Percentiles rank a stretch among this genome's conserved stretches.
These are phyloP conservation scores for Raffaelea arxii DNA, from an alignment of 2,329 filamentous ascomycete species.

Conservation along the genomic window DNA sequence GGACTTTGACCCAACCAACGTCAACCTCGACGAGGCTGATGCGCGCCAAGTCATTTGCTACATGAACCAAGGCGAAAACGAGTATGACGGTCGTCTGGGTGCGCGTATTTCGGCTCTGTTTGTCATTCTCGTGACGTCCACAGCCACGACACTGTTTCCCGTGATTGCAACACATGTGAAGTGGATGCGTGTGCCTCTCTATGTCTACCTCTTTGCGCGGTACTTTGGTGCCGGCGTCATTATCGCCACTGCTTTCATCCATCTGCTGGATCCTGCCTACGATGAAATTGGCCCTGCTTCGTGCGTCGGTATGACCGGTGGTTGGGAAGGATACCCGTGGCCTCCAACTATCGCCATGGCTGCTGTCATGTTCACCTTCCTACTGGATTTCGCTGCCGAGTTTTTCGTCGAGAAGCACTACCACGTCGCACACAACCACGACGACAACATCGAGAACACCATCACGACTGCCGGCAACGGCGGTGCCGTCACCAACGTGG, in stretches of 20 bases:
- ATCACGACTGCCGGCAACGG: slow-evolving; percentile 19
- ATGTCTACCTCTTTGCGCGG: slow-evolving; percentile 70
- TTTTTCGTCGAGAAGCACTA: slow-evolving; percentile 55
- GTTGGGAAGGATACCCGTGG: slow-evolving; percentile 65
- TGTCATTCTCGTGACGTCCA: slow-evolving; percentile 58
- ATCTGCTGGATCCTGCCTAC: slow-evolving; percentile 72
- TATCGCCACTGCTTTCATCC: slow-evolving; percentile 86
- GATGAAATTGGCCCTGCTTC: slow-evolving; percentile 48
- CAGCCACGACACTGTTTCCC: slow-evolving; percentile 54
- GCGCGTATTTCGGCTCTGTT: slow-evolving; percentile 64
- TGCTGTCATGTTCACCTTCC: slow-evolving; percentile 80
- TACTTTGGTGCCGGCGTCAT: slow-evolving; percentile 94
- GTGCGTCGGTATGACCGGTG: slow-evolving; percentile 36
- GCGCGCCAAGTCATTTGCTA: slow-evolving; percentile 39
- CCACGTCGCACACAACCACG: slow-evolving; percentile 36
- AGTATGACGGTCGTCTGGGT: slow-evolving; percentile 50
- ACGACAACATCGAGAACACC: slow-evolving; percentile 37
- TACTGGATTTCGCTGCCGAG: slow-evolving; percentile 76
- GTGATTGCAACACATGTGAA: slow-evolving; percentile 52
- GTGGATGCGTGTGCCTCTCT: slow-evolving; percentile 48
- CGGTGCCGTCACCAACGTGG: slow-evolving; percentile 6
- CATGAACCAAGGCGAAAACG: slow-evolving; percentile 32
- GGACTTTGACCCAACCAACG: slow-evolving; percentile 28
- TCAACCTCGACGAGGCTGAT: slow-evolving; percentile 32
- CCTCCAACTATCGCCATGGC: slow-evolving; percentile 75